Evolutionary conservation across 805 yeast genomes (phyloP).

Genomic region (Nakazawaea peltata): DNA sequence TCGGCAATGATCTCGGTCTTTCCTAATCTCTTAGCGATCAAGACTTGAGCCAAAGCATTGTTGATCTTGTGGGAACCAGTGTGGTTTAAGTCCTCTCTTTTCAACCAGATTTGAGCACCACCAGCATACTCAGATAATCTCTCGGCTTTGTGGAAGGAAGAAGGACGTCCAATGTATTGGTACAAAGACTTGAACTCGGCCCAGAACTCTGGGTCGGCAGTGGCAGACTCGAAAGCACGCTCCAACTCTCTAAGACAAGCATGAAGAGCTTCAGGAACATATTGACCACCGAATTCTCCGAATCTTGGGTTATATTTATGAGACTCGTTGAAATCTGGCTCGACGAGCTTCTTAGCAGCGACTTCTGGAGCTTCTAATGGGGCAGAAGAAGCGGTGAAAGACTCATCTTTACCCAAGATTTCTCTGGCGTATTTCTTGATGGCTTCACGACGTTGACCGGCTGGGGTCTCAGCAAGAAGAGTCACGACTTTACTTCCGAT

Average conservation of each 20-base stretch:
- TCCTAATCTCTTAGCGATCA: conserved; percentile 73
- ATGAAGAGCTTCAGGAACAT: conserved; percentile 94
- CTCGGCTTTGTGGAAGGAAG: conserved; percentile 84
- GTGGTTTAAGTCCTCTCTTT: conserved; percentile 92
- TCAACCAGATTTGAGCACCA: conserved; percentile 95
- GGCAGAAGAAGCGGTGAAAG: conserved; percentile 17
- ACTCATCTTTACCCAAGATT: conserved; percentile 54
- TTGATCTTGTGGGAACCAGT: conserved; percentile 86
- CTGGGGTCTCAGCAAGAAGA: conserved; percentile 54
- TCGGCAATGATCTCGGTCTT: conserved; percentile 76
- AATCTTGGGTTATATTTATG: conserved; percentile 73
- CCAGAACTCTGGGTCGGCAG: conserved; percentile 91
- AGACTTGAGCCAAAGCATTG: conserved; percentile 76
- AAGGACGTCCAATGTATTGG: conserved; percentile 94
- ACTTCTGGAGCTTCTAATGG: conserved; percentile 4
- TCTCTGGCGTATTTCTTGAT: conserved; percentile 63
- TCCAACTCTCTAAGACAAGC: conserved; percentile 88
- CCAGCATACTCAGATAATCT: conserved; percentile 85
- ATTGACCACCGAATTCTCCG: conserved; percentile 98
- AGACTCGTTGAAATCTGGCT: conserved; percentile 38
- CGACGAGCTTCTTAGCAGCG: conserved; percentile 12
- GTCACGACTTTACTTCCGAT: conserved; percentile 85
- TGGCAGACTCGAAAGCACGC: conserved; percentile 77
- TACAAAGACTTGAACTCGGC: conserved; percentile 78
- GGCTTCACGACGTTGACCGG: conserved; percentile 50